These are phyloP conservation scores for Taxillus chinensis DNA, from an alignment of 164 flowering plant genomes.

Conservation along the genomic window DNA sequence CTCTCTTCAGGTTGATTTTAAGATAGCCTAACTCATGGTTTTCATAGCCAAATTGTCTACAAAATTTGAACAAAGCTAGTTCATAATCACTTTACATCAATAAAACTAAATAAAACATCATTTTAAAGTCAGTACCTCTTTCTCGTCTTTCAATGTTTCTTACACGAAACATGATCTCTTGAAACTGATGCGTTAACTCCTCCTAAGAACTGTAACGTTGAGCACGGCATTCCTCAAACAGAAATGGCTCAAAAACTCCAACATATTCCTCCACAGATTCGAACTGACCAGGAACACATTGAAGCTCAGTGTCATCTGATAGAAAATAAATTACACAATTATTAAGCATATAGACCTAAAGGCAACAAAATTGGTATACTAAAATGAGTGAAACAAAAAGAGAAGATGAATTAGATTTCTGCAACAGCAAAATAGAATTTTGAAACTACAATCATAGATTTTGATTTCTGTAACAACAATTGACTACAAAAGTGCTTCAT, in stretches of 20 bases:
- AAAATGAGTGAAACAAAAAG: conserved; percentile 1
- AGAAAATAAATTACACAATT: conserved; percentile 7
- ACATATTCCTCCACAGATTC: conserved; percentile 94
- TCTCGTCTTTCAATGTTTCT: conserved; percentile 79
- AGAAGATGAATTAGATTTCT: too few species aligned
- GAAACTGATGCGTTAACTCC: conserved; percentile 56
- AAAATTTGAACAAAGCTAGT: too few species aligned
- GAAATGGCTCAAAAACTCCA: conserved; percentile 92
- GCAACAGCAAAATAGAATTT: not conserved
- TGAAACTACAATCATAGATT: not conserved
- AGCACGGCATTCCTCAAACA: conserved; percentile 98
- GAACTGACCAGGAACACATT: conserved; percentile 85
- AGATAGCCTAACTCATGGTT: too few species aligned
- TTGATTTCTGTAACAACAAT: not conserved
- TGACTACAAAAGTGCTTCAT: not conserved
- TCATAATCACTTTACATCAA: too few species aligned
- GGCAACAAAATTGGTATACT: not conserved
- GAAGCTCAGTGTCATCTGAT: conserved; percentile 82
- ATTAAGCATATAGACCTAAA: not conserved
- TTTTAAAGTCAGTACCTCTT: conserved; percentile 49
- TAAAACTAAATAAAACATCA: not conserved
- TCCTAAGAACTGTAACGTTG: conserved; percentile 95
- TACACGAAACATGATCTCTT: conserved; percentile 64
- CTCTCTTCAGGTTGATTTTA: too few species aligned
- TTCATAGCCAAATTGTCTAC: too few species aligned